These are phyloP conservation scores for Suillus tomentosus DNA, from an alignment of 768 basidiomycete genomes.

Conservation along the genomic window DNA sequence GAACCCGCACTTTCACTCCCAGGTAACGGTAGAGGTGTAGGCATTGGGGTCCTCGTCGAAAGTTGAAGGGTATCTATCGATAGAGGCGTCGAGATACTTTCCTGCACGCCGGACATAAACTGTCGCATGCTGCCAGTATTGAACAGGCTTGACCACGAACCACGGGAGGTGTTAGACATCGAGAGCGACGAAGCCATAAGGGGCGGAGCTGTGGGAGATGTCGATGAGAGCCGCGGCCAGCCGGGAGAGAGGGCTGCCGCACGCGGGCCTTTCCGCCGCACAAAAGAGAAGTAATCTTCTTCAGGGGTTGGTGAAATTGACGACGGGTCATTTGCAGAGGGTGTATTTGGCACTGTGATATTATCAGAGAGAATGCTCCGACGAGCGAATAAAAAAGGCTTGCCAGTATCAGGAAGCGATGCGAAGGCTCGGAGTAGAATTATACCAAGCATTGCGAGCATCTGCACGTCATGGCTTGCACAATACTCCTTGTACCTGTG, in stretches of 20 bases:
- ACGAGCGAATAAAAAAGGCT: neutral
- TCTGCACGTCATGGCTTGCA: slow-evolving; percentile 67
- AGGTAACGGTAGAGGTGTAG: slow-evolving; percentile 28
- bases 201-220: slow-evolving; percentile 43
- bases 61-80: slow-evolving; percentile 22
- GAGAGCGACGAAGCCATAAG: slow-evolving; percentile 43
- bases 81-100: slow-evolving; percentile 45
- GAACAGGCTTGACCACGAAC: slow-evolving; percentile 82
- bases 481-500: slow-evolving; percentile 46
- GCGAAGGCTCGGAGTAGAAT: slow-evolving; percentile 57
- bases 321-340: slow-evolving; percentile 22
- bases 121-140: slow-evolving; percentile 67
- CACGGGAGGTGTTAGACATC: slow-evolving; percentile 65
- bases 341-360: slow-evolving; percentile 15
- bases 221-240: slow-evolving; percentile 51
- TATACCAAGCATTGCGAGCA: slow-evolving; percentile 76
- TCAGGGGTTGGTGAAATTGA: slow-evolving; percentile 30
- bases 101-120: slow-evolving; percentile 64
- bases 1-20: slow-evolving; percentile 19
- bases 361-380: neutral
- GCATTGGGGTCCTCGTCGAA: slow-evolving; percentile 14
- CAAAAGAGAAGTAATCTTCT: slow-evolving; percentile 61
- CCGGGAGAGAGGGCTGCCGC: slow-evolving; percentile 47
- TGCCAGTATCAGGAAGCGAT: slow-evolving; percentile 19
- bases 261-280: slow-evolving; percentile 38